Percentiles rank a stretch among this genome's conserved stretches.
These are phyloP conservation scores for Phytophthora lateralis DNA, from an alignment of 352 stramenopile species.

Conservation along the genomic window DNA sequence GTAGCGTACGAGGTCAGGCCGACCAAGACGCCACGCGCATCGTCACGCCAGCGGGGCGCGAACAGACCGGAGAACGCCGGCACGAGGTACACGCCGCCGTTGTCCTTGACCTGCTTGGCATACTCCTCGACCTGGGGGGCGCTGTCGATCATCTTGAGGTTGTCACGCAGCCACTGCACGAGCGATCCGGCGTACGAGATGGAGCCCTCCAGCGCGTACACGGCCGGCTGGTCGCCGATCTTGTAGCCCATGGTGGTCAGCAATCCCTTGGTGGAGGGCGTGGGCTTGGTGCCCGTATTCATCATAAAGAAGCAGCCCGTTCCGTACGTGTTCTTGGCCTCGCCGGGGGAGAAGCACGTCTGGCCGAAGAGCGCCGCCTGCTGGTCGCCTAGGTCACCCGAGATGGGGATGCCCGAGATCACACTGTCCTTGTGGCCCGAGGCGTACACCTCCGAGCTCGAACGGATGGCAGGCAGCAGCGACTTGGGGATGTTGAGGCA, in stretches of 20 bases:
- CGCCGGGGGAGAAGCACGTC: slow-evolving; percentile 93
- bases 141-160: slow-evolving; percentile 94
- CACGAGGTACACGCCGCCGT: slow-evolving; percentile 98
- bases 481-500: slow-evolving; percentile 86
- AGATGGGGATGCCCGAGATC: slow-evolving; percentile 91
- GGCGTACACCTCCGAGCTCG: slow-evolving; percentile 90
- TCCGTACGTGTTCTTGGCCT: slow-evolving; percentile 99
- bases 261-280: slow-evolving; percentile 92
- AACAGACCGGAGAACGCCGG: slow-evolving; percentile 98
- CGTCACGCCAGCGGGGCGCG: slow-evolving; percentile 96
- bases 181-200: slow-evolving; percentile 96
- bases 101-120: slow-evolving; percentile 89
- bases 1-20: slow-evolving; percentile 95
- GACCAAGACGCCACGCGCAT: slow-evolving; percentile 97
- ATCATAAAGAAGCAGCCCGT: slow-evolving; percentile 99
- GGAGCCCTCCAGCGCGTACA: slow-evolving; percentile 98
- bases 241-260: slow-evolving; percentile 95
- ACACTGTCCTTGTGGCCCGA: slow-evolving; percentile 54
- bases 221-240: slow-evolving; percentile 72
- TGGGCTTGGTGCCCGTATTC: slow-evolving; percentile 95
- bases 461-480: slow-evolving; percentile 93
- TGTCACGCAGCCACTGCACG: slow-evolving; percentile 99
- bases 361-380: slow-evolving; percentile 98
- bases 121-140: slow-evolving; percentile 91
- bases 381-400: slow-evolving; percentile 96